Evolutionary conservation across 306 rosid genomes (phyloP).

Genomic region (Malus sylvestris): DNA sequence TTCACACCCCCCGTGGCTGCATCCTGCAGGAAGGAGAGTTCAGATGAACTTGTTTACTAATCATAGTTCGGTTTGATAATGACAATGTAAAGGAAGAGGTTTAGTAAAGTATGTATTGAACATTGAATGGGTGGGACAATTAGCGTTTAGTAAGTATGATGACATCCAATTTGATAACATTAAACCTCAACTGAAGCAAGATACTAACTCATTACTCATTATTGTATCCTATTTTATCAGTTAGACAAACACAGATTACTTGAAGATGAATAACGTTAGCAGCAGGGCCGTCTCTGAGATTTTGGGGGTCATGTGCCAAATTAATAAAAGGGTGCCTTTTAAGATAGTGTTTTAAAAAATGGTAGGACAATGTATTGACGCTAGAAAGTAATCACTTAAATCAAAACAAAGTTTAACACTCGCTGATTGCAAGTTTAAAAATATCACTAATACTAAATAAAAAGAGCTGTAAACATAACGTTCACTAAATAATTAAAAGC

Average conservation of each 20-base stretch:
- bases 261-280: background rate
- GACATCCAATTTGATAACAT: background rate
- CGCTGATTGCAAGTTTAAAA: no score
- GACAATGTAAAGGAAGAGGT: background rate
- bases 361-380: no score
- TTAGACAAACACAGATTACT: background rate
- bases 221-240: no score
- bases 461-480: no score
- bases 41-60: background rate
- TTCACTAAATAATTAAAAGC: no score
- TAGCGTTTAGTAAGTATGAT: background rate
- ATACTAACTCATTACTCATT: background rate
- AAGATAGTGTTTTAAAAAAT: no score
- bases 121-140: constrained; percentile 1
- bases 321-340: no score
- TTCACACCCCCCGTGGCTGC: background rate
- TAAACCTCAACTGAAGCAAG: background rate
- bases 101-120: background rate
- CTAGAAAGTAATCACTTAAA: no score
- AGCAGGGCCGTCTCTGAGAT: no score
- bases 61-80: constrained; percentile 16
- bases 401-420: no score
- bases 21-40: background rate
- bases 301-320: no score
- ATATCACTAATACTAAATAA: no score